Evolutionary conservation across 371 early-diverging fungal species (phyloP).

Genomic region (Fennellomyces sp.): DNA sequence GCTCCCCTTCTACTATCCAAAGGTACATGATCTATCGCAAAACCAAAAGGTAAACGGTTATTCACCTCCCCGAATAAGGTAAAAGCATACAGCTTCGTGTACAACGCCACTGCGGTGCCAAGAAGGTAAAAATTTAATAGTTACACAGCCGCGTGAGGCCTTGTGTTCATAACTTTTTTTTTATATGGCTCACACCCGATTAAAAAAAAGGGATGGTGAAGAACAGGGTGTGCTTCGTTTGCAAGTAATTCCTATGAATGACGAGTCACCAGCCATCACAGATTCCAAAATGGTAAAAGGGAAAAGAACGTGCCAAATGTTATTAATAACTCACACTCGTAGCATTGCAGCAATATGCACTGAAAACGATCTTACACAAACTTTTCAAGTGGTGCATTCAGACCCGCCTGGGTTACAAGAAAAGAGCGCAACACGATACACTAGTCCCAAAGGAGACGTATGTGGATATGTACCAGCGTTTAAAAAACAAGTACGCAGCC

Average conservation of each 20-base stretch:
- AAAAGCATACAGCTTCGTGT: conserved; percentile 46
- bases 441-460: conserved; percentile 73
- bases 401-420: conserved; percentile 72
- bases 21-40: conserved; percentile 37
- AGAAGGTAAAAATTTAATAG: neutral
- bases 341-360: conserved; percentile 56
- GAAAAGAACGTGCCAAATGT: neutral
- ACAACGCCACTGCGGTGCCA: conserved; percentile 9
- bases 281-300: conserved; percentile 55
- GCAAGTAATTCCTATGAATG: conserved; percentile 31
- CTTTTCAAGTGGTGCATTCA: conserved; percentile 83
- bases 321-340: neutral
- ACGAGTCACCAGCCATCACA: conserved; percentile 9
- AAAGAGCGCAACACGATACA: conserved; percentile 72
- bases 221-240: conserved; percentile 20
- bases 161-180: neutral
- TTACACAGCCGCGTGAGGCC: neutral
- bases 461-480: conserved; percentile 55
- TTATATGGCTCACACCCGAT: neutral
- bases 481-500: conserved; percentile 71
- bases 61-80: conserved; percentile 22
- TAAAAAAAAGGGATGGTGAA: neutral
- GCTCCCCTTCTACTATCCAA: conserved; percentile 80
- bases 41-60: neutral
- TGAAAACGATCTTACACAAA: conserved; percentile 66